A percentile compares a stretch with the other conserved stretches of the same genome.
These are phyloP conservation scores for Cladosporium austrohemisphaericum DNA, from an alignment of 2,329 filamentous ascomycete species.

Conservation along the genomic window DNA sequence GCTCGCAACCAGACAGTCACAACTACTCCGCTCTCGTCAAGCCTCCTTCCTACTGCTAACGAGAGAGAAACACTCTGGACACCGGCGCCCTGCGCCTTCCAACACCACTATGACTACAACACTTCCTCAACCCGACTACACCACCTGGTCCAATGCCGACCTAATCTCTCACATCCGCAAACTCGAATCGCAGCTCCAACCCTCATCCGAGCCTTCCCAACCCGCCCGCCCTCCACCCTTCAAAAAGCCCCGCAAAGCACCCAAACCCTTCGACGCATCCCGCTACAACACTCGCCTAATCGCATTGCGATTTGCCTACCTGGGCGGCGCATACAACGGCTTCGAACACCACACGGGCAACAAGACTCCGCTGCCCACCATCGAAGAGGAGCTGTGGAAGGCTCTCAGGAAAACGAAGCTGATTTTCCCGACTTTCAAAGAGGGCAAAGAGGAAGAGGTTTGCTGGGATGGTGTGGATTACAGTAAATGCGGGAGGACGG, in stretches of 20 bases:
- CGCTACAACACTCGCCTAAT: conserved; percentile 81
- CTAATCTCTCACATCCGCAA: conserved; percentile 65
- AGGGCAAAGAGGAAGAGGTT: conserved; percentile 48
- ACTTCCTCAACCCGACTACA: conserved; percentile 47
- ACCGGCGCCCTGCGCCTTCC: not conserved
- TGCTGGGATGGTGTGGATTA: conserved; percentile 85
- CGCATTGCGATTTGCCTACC: conserved; percentile 88
- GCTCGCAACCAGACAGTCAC: not conserved
- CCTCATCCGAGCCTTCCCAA: conserved; percentile 16
- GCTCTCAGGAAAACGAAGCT: conserved; percentile 77
- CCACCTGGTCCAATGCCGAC: conserved; percentile 63
- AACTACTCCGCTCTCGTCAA: not conserved
- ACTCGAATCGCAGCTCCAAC: conserved; percentile 62
- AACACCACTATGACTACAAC: not conserved
- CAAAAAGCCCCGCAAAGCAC: conserved; percentile 41
- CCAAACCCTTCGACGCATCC: conserved; percentile 63
- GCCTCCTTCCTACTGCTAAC: too few species aligned
- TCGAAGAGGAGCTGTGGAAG: conserved; percentile 93
- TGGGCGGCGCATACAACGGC: conserved; percentile 87
- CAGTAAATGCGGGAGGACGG: conserved; percentile 91
- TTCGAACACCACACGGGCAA: conserved; percentile 81
- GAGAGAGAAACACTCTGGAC: not conserved
- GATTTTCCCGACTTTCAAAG: conserved; percentile 62
- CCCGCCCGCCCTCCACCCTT: conserved; percentile 7
- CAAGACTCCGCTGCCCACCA: conserved; percentile 66